phyloP scores from a whole-genome alignment of 768 basidiomycete species.

The Hemileccinum impolitum region DNA sequence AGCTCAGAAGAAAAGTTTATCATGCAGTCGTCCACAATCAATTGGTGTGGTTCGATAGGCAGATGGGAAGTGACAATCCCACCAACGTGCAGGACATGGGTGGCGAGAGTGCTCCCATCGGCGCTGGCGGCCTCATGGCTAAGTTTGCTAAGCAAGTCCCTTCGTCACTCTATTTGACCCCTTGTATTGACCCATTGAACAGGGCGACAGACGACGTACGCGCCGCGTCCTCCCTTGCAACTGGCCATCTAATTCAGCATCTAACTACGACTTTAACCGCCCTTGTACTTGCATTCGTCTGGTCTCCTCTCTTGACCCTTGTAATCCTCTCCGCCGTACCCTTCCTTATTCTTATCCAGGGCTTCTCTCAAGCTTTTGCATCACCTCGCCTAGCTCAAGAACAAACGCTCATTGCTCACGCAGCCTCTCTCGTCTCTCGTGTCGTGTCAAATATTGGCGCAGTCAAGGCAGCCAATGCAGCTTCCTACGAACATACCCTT shows the following conservation, averaged over 20 bases:
- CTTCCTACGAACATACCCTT: slow-evolving; percentile 49
- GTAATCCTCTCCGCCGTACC: slow-evolving; percentile 92
- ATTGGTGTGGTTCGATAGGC: slow-evolving; percentile 90
- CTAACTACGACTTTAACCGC: slow-evolving; percentile 75
- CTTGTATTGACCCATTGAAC: slow-evolving; percentile 10
- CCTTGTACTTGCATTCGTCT: slow-evolving; percentile 76
- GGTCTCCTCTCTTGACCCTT: slow-evolving; percentile 80
- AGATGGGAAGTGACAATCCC: slow-evolving; percentile 58
- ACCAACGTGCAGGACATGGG: slow-evolving; percentile 32
- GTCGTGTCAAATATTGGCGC: slow-evolving; percentile 75
- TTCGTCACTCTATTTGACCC: neutral
- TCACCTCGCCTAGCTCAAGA: slow-evolving; percentile 67
- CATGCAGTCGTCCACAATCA: slow-evolving; percentile 60
- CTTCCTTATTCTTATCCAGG: slow-evolving; percentile 71
- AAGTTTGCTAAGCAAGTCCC: slow-evolving; percentile 73
- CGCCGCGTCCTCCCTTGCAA: slow-evolving; percentile 73
- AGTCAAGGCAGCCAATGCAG: slow-evolving; percentile 91
- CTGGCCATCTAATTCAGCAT: slow-evolving; percentile 78
- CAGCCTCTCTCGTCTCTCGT: slow-evolving; percentile 78
- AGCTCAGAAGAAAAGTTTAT: slow-evolving; percentile 68
- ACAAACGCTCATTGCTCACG: slow-evolving; percentile 61
- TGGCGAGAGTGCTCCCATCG: slow-evolving; percentile 51
- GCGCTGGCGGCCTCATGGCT: slow-evolving; percentile 90
- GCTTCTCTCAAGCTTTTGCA: slow-evolving; percentile 65
- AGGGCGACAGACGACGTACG: slow-evolving; percentile 97